These are phyloP conservation scores for Flaveria ramosissima DNA, from an alignment of 129 eudicot genomes.

Conservation along the genomic window DNA sequence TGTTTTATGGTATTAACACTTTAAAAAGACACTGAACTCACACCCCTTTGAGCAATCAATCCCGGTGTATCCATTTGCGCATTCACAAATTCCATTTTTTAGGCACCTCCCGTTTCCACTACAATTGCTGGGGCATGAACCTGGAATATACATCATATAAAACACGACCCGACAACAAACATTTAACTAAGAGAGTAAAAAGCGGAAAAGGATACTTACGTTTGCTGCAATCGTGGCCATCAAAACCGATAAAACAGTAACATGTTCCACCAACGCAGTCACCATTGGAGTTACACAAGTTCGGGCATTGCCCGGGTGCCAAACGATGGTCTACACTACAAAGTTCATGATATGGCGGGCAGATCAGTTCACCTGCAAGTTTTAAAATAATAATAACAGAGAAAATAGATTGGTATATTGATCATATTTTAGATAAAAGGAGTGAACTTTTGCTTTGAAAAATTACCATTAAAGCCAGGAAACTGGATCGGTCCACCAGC, in stretches of 20 bases:
- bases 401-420: neutral
- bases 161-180: neutral
- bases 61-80: constrained; percentile 78
- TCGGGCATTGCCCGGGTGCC: constrained; percentile 73
- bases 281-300: constrained; percentile 78
- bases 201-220: constrained; percentile 43
- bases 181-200: neutral
- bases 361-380: constrained; percentile 70
- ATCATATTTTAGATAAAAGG: neutral
- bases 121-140: constrained; percentile 80
- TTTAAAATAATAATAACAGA: neutral
- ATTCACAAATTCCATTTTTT: constrained; percentile 59
- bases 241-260: constrained; percentile 80
- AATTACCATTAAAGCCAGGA: constrained; percentile 85
- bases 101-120: constrained; percentile 78
- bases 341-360: constrained; percentile 95
- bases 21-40: constrained; percentile 21
- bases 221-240: constrained; percentile 77
- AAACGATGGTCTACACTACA: constrained; percentile 55
- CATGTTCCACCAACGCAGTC: constrained; percentile 90
- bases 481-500: constrained; percentile 86
- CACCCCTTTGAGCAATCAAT: constrained; percentile 96
- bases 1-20: too few species aligned
- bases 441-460: neutral
- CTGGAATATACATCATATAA: constrained; percentile 39